Evolutionary conservation across 192 early-diverging fungal species (phyloP), one percentile per base, ranked within the genome.

Genomic region (Dispira parvispora): DNA sequence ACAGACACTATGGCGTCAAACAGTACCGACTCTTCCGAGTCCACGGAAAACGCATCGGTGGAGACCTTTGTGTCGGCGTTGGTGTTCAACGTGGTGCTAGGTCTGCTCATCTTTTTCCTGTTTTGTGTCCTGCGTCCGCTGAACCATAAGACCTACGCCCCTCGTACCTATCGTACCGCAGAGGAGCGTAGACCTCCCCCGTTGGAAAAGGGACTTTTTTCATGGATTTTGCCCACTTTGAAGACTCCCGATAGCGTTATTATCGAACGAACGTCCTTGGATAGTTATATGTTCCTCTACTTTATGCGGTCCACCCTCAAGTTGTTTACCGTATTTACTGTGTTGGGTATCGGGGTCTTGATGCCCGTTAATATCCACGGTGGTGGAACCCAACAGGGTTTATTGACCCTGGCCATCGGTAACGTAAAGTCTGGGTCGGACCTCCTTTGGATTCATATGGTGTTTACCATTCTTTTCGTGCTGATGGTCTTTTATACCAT

Each of bases 211-310:
- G 79, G 83, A 0, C 21, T 74, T 38, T 75, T 87, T 58, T 62
- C 67, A 11, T 89, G 85, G 85, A 71, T 89, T 32, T 68, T 69
- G 0, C 72, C 81, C 0, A 63, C 78, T 10, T 67, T 88, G n/a
- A 69, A 64, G 4, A 74, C 73, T 27, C 67, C 74, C 11, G 82
- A 87, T 45, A 72, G 68, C 10, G 72, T 77, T 0, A 64, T 88
- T 21, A 77, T 85, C 43, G 46, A 64, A 14, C 75, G 72, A 11
- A 77, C 78, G 6, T 84, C 87, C 0, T 73, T 88, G 11, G 90
- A 92, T 69, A 76, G 84, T 0, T 95, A 82, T 66, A 87, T 90
- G 78, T 81, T 86, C 63, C 64, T 95, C 47, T 80, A 82, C 27
- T 87, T 85, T 57, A 77, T 88, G 45, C 78, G 83, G 21, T 73